Evolutionary conservation across 768 basidiomycete species (phyloP).

Genomic region (Stropharia rugosoannulata): DNA sequence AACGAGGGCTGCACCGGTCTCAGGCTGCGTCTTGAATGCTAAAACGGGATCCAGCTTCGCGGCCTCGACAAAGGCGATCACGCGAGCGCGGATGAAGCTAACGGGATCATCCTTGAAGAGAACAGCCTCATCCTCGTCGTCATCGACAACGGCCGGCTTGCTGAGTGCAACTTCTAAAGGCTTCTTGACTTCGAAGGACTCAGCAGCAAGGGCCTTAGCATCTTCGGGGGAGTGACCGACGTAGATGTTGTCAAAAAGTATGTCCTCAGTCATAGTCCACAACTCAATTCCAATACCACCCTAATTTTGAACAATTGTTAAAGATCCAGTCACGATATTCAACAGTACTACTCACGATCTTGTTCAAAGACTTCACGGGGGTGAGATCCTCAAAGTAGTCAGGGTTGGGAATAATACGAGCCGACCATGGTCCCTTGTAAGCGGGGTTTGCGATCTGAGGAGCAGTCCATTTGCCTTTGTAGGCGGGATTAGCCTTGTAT

Average conservation of each 20-base stretch:
- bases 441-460: constrained; percentile 96
- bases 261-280: constrained; percentile 99
- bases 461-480: constrained; percentile 98
- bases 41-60: constrained; percentile 72
- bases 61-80: constrained; percentile 76
- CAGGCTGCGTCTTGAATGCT: constrained; percentile 88
- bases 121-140: constrained; percentile 43
- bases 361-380: constrained; percentile 79
- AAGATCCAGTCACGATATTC: neutral
- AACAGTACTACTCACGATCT: constrained; percentile 60
- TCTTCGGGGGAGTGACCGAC: constrained; percentile 87
- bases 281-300: constrained; percentile 97
- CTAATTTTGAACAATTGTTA: constrained; percentile 31
- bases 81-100: constrained; percentile 76
- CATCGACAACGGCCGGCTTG: constrained; percentile 51
- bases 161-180: constrained; percentile 66
- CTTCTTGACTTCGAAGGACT: constrained; percentile 93
- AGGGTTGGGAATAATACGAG: constrained; percentile 90
- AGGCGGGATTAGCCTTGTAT: constrained; percentile 86
- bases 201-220: constrained; percentile 77
- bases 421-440: constrained; percentile 95
- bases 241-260: constrained; percentile 93
- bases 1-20: constrained; percentile 77
- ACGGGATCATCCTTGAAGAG: constrained; percentile 75
- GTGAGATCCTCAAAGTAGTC: constrained; percentile 84